These are phyloP conservation scores for California macrophylla DNA, from an alignment of 441 rosid species.

Conservation along the genomic window DNA sequence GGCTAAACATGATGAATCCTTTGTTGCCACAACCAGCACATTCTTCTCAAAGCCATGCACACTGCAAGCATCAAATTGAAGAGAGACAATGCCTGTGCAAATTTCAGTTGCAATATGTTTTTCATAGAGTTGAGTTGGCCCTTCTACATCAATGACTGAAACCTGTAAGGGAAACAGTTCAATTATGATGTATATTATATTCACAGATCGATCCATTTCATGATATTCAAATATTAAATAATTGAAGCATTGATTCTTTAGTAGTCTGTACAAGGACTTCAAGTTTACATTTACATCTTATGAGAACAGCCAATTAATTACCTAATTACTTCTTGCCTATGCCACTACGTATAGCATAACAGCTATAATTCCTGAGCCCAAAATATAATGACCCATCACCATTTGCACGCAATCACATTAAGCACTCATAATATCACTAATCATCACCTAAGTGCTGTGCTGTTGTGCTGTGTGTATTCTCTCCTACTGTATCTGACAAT, in stretches of 20 bases:
- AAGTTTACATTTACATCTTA: background rate
- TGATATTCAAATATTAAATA: background rate
- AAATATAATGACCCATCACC: background rate
- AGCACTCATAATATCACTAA: background rate
- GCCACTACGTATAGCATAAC: background rate
- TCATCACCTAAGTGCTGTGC: background rate
- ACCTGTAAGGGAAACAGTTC: constrained; percentile 36
- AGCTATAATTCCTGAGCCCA: background rate
- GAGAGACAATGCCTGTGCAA: constrained; percentile 52
- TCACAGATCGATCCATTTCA: constrained; percentile 1
- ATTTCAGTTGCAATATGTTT: constrained; percentile 63
- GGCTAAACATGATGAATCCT: constrained; percentile 69
- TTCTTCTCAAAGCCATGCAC: constrained; percentile 80
- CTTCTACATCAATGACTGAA: constrained; percentile 52
- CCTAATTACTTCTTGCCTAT: background rate
- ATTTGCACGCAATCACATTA: background rate
- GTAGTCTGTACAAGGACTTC: background rate
- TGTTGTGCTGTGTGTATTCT: background rate
- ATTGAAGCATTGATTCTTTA: background rate
- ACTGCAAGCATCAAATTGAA: constrained; percentile 57
- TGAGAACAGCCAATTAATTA: background rate
- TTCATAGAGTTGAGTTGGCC: constrained; percentile 41
- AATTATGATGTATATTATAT: constrained; percentile 5
- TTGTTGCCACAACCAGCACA: constrained; percentile 57
- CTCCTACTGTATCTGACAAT: background rate